Base-by-base conservation (phyloP, 805 yeast genomes). In the Lachancea fermentati region DNA sequence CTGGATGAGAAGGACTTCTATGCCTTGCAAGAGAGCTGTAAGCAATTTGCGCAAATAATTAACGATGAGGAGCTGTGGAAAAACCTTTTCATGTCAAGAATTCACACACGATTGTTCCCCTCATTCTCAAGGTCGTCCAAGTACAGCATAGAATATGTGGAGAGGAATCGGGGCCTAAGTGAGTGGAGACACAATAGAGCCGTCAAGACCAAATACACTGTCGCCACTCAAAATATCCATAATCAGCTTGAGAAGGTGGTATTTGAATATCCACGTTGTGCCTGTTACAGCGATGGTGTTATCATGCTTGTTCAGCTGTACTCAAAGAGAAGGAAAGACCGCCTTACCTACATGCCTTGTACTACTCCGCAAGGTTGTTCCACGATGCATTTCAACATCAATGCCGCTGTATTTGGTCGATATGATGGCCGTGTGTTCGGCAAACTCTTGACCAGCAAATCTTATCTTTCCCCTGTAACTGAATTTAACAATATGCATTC, bases 1-100 rank as follows among this genome's bases (percentile, higher is more conserved):
- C 44, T 66, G 15, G 69, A 64, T 12, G 64, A 65, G 22, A 47
- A 53, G 18, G 71, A 68, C 44, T 53, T 68, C 14, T 41, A 51
- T 31, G 51, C 51, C 17, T 46, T 67, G 29, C 59, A 63, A 25
- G 55, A 52, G 36, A 53, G 67, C 3, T 62, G 66, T 34, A 52
- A 42, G 6, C 37, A 42, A 1, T 52, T 68, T 18, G 39, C 57
- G 19, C 45, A 47, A 8, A 43, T 68, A 14, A 57, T 67, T 17
- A 60, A 58, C 38, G 66, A 68, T 47, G 67, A 67, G 32, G 73
- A 68, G 43, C 48, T 68, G 7, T 68, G 72, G 73, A 67, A 66
- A 46, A 60, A 58, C 39, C 48, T 67, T 28, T 65, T 68, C 41
- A 44, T 52, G 9, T 48, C 62, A 18, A 55, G 50, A 15, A 57